Evolutionary conservation across 2,329 filamentous ascomycete genomes (phyloP), one percentile per base, ranked within the genome.

Genomic region (Arthrobotrys musiformis): DNA sequence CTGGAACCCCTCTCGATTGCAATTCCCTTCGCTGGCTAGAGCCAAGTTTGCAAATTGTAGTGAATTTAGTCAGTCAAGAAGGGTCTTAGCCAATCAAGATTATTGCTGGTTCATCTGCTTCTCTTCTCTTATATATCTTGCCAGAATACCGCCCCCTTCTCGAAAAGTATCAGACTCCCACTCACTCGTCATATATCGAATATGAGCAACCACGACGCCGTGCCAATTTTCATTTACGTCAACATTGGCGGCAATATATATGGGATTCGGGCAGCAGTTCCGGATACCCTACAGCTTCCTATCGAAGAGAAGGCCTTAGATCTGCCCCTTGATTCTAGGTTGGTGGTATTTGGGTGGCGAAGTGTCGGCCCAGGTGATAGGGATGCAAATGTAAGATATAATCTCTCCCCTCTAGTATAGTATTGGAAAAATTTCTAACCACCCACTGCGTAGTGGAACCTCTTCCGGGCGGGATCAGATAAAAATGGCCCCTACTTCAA

Each of bases 361-460:
- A 9, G 33, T 19, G 0, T n/a, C 15, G 61, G 69, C 6, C 35
- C 48, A 17, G 61, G 61, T 17, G 60, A 73, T 33, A 37, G 54
- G 30, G 28, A 63, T 24, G 48, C 28, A 13, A 60, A 63, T 13
- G 70, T 69, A 48, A 75, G 70, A 46, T 2, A 26, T 19, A 6
- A 2, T 15, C 13, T 56, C 37, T 24, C 22, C 22, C 17, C 22
- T 8, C n/a, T 5, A 13, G 26, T 17, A 2, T 4, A 22, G n/a
- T 28, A 4, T 22, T n/a, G 30, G 11, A 42, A 61, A 61, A 7
- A 22, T 2, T 9, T 19, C 17, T 48, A 48, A 35, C 42, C 2
- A 35, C 15, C 15, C 11, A 54, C 7, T n/a, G n/a, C n/a, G 4
- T 58, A 72, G 68, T 72, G 68, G 56, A 63, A 70, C 24, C n/a